Evolutionary conservation across 345 rosid species (phyloP).

Genomic region (Populus deltoides): DNA sequence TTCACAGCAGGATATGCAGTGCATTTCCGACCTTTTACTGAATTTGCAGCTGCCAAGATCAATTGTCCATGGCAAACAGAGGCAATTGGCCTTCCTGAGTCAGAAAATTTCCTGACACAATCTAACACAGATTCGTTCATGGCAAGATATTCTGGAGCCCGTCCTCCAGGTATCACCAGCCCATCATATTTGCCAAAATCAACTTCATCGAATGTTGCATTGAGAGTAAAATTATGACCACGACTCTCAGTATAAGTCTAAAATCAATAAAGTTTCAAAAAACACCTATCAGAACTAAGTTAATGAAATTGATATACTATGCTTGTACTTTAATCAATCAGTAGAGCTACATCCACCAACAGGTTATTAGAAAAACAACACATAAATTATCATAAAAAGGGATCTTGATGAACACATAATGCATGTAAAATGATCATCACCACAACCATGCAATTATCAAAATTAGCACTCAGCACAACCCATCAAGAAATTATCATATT

Average conservation of each 20-base stretch:
- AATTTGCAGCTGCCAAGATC: slow-evolving; percentile 69
- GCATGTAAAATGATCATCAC: background rate
- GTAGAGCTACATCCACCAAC: slow-evolving; percentile 25
- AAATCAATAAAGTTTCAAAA: background rate
- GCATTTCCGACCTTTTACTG: slow-evolving; percentile 53
- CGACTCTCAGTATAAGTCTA: slow-evolving; percentile 68
- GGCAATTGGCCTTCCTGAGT: slow-evolving; percentile 63
- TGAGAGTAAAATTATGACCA: slow-evolving; percentile 81
- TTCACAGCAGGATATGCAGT: slow-evolving; percentile 56
- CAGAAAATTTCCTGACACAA: slow-evolving; percentile 51
- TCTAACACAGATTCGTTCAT: slow-evolving; percentile 53
- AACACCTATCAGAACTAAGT: background rate
- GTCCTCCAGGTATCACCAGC: slow-evolving; percentile 78
- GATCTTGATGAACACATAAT: background rate
- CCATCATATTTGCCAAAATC: slow-evolving; percentile 62
- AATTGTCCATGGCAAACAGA: slow-evolving; percentile 76
- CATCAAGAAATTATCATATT: no score
- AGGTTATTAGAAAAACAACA: slow-evolving; percentile 50
- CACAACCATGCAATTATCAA: no score
- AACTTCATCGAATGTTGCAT: slow-evolving; percentile 75
- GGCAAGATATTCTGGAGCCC: slow-evolving; percentile 90
- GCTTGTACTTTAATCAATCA: slow-evolving; percentile 10
- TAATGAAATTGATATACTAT: slow-evolving; percentile 37
- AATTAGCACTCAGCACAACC: no score
- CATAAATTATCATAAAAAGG: slow-evolving; percentile 29